These are phyloP conservation scores for Lepiota subincarnata DNA, from an alignment of 768 basidiomycete genomes.

Conservation along the genomic window DNA sequence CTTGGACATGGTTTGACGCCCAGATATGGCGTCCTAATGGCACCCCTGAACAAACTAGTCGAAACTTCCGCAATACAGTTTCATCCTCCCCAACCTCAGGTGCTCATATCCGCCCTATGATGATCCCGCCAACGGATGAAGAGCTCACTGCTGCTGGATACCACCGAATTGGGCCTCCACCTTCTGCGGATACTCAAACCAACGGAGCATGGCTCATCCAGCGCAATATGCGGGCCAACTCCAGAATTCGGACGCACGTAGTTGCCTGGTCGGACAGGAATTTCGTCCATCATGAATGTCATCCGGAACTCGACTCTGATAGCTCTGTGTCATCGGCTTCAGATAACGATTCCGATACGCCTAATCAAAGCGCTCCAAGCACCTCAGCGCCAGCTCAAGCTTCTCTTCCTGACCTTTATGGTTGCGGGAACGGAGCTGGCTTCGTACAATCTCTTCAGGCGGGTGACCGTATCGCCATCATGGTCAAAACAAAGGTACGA, in stretches of 20 bases:
- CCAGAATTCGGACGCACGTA: slow-evolving; percentile 12
- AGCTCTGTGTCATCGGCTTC: too few species aligned
- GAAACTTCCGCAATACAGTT: not conserved
- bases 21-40: slow-evolving; percentile 9
- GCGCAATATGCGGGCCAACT: slow-evolving; percentile 22
- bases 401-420: not conserved
- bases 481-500: slow-evolving; percentile 25
- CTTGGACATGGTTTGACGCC: slow-evolving; percentile 31
- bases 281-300: not conserved
- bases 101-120: not conserved
- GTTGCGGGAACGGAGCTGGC: slow-evolving; percentile 7
- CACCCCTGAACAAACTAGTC: too few species aligned
- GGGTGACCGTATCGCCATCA: slow-evolving; percentile 19
- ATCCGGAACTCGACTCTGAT: not conserved
- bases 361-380: not conserved
- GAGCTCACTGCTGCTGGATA: not conserved
- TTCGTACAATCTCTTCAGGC: slow-evolving; percentile 14
- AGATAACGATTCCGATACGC: too few species aligned
- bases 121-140: slow-evolving; percentile 1
- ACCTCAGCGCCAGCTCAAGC: not conserved
- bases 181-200: slow-evolving; percentile 1
- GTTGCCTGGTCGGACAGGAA: slow-evolving; percentile 22
- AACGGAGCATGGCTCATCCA: slow-evolving; percentile 22
- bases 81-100: not conserved
- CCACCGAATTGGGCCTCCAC: not conserved